These are phyloP conservation scores for Volvox africanus DNA, from an alignment of 139 green algal species.

Conservation along the genomic window DNA sequence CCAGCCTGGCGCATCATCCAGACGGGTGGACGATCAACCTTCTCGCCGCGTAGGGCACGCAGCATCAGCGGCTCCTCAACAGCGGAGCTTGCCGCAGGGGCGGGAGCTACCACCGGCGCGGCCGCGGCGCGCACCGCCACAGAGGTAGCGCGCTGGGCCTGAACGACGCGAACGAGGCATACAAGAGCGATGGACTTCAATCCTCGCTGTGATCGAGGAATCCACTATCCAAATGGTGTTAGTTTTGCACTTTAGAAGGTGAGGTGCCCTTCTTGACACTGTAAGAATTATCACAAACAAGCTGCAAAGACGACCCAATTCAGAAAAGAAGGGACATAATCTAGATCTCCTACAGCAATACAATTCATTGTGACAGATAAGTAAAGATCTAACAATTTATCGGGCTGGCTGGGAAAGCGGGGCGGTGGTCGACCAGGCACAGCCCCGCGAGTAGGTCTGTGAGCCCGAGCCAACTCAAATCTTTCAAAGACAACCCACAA, in stretches of 20 bases:
- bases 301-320: not conserved
- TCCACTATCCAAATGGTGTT: too few relatives aligned
- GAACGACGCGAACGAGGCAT: not conserved
- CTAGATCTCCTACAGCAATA: slow-evolving; percentile 6
- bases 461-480: not conserved
- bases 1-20: slow-evolving; percentile 99
- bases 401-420: not conserved
- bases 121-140: slow-evolving; percentile 24
- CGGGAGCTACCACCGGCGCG: not conserved
- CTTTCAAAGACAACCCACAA: not conserved
- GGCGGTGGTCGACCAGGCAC: too few relatives aligned
- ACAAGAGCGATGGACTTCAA: not conserved
- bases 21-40: slow-evolving; percentile 88
- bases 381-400: not conserved
- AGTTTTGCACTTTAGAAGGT: too few relatives aligned
- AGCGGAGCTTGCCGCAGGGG: not conserved
- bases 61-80: slow-evolving; percentile 80
- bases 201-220: not conserved
- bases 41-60: slow-evolving; percentile 84
- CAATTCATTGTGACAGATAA: not conserved
- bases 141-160: not conserved
- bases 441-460: too few relatives aligned
- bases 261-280: not conserved
- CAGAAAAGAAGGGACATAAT: not conserved
- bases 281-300: not conserved